These are phyloP conservation scores for Candida ascalaphidarum DNA, from an alignment of 805 yeast genomes.

Conservation along the genomic window DNA sequence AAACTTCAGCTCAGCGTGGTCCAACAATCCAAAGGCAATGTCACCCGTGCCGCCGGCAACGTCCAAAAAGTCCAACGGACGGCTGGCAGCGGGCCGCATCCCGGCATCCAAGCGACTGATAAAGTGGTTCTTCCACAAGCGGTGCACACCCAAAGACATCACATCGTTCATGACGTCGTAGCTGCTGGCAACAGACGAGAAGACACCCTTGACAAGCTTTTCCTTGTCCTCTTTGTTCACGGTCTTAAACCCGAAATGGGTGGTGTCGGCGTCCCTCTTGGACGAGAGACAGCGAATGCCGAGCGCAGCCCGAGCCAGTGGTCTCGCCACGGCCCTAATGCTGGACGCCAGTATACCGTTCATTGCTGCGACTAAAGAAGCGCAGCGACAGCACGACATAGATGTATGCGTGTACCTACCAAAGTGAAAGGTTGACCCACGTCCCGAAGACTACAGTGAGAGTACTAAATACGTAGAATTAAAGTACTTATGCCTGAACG, in stretches of 20 bases:
- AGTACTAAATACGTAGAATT: too few relatives aligned
- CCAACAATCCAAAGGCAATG: conserved; percentile 90
- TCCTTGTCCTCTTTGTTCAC: conserved; percentile 78
- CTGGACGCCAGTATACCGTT: too few relatives aligned
- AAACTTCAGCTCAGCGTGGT: conserved; percentile 75
- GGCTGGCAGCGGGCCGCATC: conserved; percentile 68
- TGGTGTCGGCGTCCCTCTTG: conserved; percentile 35
- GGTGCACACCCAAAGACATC: conserved; percentile 92
- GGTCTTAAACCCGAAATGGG: conserved; percentile 89
- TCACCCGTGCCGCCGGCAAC: conserved; percentile 99
- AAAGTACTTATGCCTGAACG: conserved; percentile 49
- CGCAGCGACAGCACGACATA: too few relatives aligned
- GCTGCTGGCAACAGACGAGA: conserved; percentile 88
- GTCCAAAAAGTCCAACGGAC: conserved; percentile 82
- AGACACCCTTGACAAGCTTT: conserved; percentile 74
- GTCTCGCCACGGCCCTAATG: too few relatives aligned
- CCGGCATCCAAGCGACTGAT: conserved; percentile 89
- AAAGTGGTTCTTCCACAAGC: conserved; percentile 91
- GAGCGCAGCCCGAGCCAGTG: too few relatives aligned
- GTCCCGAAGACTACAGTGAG: too few relatives aligned
- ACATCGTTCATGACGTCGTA: conserved; percentile 98
- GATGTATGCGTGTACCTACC: too few relatives aligned
- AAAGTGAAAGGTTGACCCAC: too few relatives aligned
- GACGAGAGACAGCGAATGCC: conserved; percentile 3
- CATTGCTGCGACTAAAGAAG: too few relatives aligned